Base-by-base conservation (phyloP, 768 basidiomycete genomes). In the Hygrocybe punicea region DNA sequence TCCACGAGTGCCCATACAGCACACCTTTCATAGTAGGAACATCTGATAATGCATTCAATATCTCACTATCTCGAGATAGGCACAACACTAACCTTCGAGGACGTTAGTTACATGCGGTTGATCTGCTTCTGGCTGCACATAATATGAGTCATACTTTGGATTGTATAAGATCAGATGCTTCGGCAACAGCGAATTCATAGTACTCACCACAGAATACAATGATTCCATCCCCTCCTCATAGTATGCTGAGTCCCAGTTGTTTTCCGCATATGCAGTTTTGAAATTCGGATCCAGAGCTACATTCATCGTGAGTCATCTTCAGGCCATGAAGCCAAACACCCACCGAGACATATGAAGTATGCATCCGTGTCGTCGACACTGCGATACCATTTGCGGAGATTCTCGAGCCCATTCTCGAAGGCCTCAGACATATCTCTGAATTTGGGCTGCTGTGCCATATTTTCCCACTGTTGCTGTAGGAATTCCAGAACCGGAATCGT, bases 401-500 rank as follows among this genome's bases (percentile, higher is more conserved):
- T 63, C n/a, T 44, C 50, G 6, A 63, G 49, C 19, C 62, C 58
- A 6, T 39, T 46, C 13, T 24, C 36, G 29, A 63, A 19, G 1
- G 62, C 53, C 3, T 25, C 48, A n/a, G 50, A 50, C 21, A 60
- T 51, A 16, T 51, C 50, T 9, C 25, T 21, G 19, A 51, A 51
- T 11, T 51, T 51, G 11, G 33, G 14, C 9, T 51, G 40, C 9
- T 56, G 47, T 23, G 62, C 49, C 53, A 62, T 62, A 17, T 42
- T 45, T 13, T 40, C 23, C 62, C 62, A 62, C 10, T 48, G 48
- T 50, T 53, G 24, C 39, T 47, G 51, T 23, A 63, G 54, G 25
- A 46, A 58, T 40, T 63, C 52, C 21, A 63, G 53, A 11, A 62
- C 57, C 16, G 61, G 62, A 24, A 62, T 58, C n/a, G 61, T 62